Evolutionary conservation across 148 eudicot genomes (phyloP).

Genomic region (Silene uniflora): DNA sequence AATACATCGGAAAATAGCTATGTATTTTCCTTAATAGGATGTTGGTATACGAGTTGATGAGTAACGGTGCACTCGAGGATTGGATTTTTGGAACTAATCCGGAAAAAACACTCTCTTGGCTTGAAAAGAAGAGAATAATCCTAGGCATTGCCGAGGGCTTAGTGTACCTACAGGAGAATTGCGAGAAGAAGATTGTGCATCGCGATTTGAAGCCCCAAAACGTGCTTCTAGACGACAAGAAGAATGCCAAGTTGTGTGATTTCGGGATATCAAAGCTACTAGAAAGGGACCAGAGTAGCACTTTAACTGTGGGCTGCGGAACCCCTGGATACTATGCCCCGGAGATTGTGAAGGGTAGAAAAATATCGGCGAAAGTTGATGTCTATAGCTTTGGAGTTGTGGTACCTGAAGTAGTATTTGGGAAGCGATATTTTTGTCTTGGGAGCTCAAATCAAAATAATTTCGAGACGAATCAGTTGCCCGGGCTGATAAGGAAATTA

Average conservation of each 20-base stretch:
- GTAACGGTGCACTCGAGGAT: constrained; percentile 16
- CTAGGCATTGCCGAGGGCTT: constrained; percentile 19
- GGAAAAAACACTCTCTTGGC: neutral
- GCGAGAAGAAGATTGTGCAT: constrained; percentile 10
- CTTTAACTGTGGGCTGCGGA: neutral
- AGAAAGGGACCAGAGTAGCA: constrained; percentile 15
- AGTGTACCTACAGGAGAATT: constrained; percentile 11
- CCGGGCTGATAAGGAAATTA: neutral
- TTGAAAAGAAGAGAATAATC: constrained; percentile 10
- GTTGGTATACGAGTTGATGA: constrained; percentile 20
- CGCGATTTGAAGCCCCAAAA: constrained; percentile 16
- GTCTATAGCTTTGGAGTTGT: constrained; percentile 22
- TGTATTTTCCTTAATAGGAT: neutral
- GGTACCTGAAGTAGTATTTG: constrained; percentile 15
- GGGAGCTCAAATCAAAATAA: neutral
- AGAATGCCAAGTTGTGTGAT: constrained; percentile 21
- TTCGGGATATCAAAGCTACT: constrained; percentile 19
- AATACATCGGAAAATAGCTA: too few relatives aligned
- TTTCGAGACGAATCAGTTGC: neutral
- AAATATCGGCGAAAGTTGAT: constrained; percentile 7
- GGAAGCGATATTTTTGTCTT: neutral
- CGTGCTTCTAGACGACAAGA: constrained; percentile 11
- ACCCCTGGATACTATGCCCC: constrained; percentile 12
- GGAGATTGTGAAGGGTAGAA: neutral
- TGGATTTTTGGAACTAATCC: constrained; percentile 7